Evolutionary conservation across 2,329 filamentous ascomycete genomes (phyloP).

Genomic region (Botryotinia narcissicola): DNA sequence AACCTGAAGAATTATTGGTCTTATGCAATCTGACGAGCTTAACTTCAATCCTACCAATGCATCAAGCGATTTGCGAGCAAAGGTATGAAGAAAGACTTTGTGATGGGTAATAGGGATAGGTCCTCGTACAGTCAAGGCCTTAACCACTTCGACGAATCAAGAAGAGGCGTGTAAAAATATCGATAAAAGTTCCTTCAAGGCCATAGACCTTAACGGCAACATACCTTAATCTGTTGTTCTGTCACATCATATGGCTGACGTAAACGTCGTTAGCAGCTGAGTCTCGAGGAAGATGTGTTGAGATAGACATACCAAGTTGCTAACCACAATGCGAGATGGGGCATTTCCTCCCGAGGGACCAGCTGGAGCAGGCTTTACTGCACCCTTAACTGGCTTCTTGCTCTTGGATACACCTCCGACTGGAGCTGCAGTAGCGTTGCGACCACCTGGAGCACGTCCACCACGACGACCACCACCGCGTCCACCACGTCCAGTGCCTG

Average conservation of each 20-base stretch:
- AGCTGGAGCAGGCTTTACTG: slow-evolving; percentile 61
- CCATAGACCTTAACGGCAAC: slow-evolving; percentile 80
- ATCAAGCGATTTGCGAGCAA: slow-evolving; percentile 35
- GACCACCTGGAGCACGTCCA: slow-evolving; percentile 45
- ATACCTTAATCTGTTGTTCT: slow-evolving; percentile 99
- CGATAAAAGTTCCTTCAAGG: slow-evolving; percentile 67
- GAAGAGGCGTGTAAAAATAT: slow-evolving; percentile 52
- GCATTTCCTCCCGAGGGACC: slow-evolving; percentile 60
- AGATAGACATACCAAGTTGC: slow-evolving; percentile 78
- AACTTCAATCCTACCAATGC: slow-evolving; percentile 49
- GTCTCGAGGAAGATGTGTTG: background rate
- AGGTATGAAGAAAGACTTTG: slow-evolving; percentile 42
- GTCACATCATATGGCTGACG: slow-evolving; percentile 88
- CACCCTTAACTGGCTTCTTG: slow-evolving; percentile 58
- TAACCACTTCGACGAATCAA: slow-evolving; percentile 18
- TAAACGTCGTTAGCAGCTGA: slow-evolving; percentile 20
- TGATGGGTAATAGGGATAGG: slow-evolving; percentile 31
- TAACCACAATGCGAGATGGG: slow-evolving; percentile 78
- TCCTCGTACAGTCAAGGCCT: slow-evolving; percentile 20
- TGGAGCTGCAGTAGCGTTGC: slow-evolving; percentile 55
- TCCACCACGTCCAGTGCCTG: slow-evolving; percentile 35
- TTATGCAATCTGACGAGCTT: slow-evolving; percentile 56
- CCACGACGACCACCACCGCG: slow-evolving; percentile 46
- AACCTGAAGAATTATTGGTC: slow-evolving; percentile 43
- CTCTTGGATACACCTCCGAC: slow-evolving; percentile 83